phyloP scores from a whole-genome alignment of 1,139 yeast species.

The Taphrina deformans region DNA sequence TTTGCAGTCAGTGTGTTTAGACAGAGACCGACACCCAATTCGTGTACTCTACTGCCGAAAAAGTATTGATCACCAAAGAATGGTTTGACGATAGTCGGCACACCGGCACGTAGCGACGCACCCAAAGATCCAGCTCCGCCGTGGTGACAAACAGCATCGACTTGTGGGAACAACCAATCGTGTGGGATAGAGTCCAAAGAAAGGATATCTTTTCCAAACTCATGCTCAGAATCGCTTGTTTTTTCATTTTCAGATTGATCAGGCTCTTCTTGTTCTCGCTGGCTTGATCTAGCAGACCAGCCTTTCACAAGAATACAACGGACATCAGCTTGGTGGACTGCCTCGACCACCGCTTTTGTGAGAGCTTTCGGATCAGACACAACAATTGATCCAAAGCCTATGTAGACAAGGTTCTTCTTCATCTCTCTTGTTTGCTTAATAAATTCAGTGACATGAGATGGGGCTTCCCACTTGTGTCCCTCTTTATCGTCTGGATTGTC shows the following conservation, averaged over 20 bases:
- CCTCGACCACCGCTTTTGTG: conserved; percentile 74
- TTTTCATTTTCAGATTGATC: conserved; percentile 34
- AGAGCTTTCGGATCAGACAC: conserved; percentile 77
- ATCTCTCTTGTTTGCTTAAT: conserved; percentile 62
- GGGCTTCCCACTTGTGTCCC: conserved; percentile 58
- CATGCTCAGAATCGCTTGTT: conserved; percentile 47
- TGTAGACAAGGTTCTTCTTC: conserved; percentile 72
- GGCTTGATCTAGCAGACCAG: conserved; percentile 77
- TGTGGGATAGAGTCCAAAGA: conserved; percentile 79
- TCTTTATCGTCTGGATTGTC: conserved; percentile 55
- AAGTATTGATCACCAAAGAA: conserved; percentile 96
- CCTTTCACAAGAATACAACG: conserved; percentile 88
- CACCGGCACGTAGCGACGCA: conserved; percentile 78
- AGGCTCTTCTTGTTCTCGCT: conserved; percentile 32
- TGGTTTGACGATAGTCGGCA: conserved; percentile 88
- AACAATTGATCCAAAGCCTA: conserved; percentile 95
- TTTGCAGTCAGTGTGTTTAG: conserved; percentile 66
- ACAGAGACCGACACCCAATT: conserved; percentile 80
- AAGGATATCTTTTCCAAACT: conserved; percentile 67
- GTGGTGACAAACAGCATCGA: conserved; percentile 95
- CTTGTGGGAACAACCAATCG: conserved; percentile 85
- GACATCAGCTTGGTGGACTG: conserved; percentile 76
- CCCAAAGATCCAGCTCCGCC: conserved; percentile 99
- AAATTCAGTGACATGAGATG: conserved; percentile 59
- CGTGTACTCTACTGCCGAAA: conserved; percentile 82